A percentile compares a stretch with the other conserved stretches of the same genome.
These are phyloP conservation scores for Colletotrichum horii DNA, from an alignment of 2,329 filamentous ascomycete genomes.

Conservation along the genomic window DNA sequence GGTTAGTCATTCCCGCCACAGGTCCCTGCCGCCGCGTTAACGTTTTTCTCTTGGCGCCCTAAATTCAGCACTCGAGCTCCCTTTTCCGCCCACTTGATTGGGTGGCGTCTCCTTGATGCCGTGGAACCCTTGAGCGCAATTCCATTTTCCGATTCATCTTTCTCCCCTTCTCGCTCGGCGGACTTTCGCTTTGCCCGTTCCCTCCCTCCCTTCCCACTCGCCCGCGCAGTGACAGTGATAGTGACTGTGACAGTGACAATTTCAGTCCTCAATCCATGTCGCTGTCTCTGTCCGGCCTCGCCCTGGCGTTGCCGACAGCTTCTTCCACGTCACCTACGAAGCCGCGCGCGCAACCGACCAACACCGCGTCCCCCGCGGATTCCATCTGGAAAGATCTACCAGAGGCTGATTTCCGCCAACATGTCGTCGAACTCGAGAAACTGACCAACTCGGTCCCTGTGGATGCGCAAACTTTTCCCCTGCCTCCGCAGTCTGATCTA, in stretches of 20 bases:
- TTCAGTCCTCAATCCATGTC: background rate
- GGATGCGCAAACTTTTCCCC: conserved; percentile 2
- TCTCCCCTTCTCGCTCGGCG: background rate
- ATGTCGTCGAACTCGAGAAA: conserved; percentile 18
- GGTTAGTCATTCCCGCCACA: background rate
- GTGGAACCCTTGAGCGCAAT: background rate
- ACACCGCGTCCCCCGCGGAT: conserved; percentile 5
- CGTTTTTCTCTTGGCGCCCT: background rate
- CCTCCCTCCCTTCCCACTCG: background rate
- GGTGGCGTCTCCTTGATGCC: background rate
- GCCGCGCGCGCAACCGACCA: background rate
- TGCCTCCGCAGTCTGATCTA: background rate
- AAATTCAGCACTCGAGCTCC: background rate
- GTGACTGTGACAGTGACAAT: background rate
- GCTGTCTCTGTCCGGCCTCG: background rate
- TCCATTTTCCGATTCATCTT: background rate
- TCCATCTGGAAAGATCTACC: conserved; percentile 19
- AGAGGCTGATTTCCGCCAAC: conserved; percentile 9
- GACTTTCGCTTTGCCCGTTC: background rate
- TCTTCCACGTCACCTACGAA: background rate
- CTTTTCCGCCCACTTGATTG: background rate
- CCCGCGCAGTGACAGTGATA: background rate
- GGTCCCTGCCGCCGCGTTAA: background rate
- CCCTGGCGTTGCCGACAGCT: background rate
- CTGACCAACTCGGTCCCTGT: conserved; percentile 20